A percentile compares a stretch with the other conserved stretches of the same genome.
Evolutionary conservation across 371 early-diverging fungal genomes (phyloP).

Genomic region (Haplosporangium sp.): DNA sequence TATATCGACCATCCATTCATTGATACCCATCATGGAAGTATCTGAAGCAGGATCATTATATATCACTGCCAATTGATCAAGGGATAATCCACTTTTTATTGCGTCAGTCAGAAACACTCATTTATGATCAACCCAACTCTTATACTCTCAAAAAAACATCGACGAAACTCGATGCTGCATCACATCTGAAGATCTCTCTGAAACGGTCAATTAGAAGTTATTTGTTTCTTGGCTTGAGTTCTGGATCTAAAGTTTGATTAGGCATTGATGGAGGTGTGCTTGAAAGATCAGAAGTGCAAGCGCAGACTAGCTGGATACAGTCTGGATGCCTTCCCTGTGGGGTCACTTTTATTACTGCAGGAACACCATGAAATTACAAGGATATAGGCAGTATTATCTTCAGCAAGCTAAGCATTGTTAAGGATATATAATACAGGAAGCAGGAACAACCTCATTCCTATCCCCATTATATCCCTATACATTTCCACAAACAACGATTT

Average conservation of each 20-base stretch:
- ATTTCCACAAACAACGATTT: conserved; percentile 31
- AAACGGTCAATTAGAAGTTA: not conserved
- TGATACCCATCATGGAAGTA: not conserved
- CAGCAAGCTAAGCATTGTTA: not conserved
- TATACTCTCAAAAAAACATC: not conserved
- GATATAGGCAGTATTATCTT: not conserved
- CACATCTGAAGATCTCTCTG: not conserved
- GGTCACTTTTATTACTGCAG: not conserved
- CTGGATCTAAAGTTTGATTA: not conserved
- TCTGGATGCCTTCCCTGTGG: no score
- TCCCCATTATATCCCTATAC: not conserved
- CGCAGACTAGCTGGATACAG: no score
- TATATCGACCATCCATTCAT: conserved; percentile 24
- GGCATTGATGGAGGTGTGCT: not conserved
- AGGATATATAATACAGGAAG: not conserved
- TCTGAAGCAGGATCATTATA: not conserved
- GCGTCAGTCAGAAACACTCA: not conserved
- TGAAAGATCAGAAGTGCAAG: not conserved
- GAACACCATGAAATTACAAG: not conserved
- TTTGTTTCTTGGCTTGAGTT: not conserved
- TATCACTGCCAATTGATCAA: not conserved
- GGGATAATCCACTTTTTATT: not conserved
- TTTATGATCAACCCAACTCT: not conserved
- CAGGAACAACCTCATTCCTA: not conserved
- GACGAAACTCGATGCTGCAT: not conserved